phyloP scores from a whole-genome alignment of 331 rosid genomes.

The Pyrus hybrid region DNA sequence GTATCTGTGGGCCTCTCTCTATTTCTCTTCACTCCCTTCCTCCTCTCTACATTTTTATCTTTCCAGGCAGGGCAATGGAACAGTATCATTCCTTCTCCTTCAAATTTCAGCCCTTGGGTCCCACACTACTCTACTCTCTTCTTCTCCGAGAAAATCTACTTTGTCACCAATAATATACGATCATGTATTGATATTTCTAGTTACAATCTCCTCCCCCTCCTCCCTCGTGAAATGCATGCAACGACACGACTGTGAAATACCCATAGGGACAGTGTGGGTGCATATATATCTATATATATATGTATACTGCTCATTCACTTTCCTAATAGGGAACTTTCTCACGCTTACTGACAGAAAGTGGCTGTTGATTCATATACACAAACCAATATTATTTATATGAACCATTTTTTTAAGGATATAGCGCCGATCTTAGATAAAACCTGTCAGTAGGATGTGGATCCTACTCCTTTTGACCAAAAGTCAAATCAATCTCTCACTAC shows the following conservation, averaged over 20 bases:
- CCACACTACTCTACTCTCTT: conserved; percentile 6
- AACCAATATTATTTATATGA: background rate
- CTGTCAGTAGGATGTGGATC: conserved; percentile 49
- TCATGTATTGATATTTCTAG: too few species aligned
- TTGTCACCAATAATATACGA: too few species aligned
- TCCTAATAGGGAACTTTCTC: conserved; percentile 38
- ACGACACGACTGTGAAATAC: background rate
- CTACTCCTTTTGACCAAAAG: conserved; percentile 60
- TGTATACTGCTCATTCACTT: background rate
- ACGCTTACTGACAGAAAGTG: conserved; percentile 75
- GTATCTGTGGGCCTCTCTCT: conserved; percentile 26
- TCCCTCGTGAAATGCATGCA: background rate
- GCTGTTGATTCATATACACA: conserved; percentile 62
- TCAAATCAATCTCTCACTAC: conserved; percentile 34
- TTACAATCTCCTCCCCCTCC: too few species aligned
- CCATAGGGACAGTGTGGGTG: background rate
- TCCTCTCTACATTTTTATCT: background rate
- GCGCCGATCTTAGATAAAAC: conserved; percentile 64
- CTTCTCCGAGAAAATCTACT: background rate
- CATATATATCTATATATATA: too few species aligned
- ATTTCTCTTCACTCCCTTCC: conserved; percentile 19
- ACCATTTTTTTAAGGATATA: background rate
- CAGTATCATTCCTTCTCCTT: conserved; percentile 41
- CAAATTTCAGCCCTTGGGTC: conserved; percentile 30
- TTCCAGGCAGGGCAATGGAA: conserved; percentile 19